phyloP scores from a whole-genome alignment of 768 basidiomycete species.

The Coprinopsis cinerea region DNA sequence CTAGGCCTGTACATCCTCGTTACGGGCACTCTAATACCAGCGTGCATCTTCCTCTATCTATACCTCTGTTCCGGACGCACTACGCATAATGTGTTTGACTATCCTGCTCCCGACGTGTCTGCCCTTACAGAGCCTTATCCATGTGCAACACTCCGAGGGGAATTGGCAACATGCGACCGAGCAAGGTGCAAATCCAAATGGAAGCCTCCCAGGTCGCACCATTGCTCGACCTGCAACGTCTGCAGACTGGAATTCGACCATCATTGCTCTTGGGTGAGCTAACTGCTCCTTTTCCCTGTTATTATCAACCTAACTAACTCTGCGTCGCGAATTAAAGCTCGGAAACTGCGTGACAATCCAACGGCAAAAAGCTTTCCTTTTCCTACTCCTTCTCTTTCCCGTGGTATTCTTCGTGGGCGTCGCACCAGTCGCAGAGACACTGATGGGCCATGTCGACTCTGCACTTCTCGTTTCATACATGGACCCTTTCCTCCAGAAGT shows the following conservation, averaged over 20 bases:
- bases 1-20: conserved; percentile 3
- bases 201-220: conserved; percentile 40
- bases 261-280: conserved; percentile 42
- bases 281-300: neutral
- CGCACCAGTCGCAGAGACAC: conserved; percentile 21
- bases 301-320: neutral
- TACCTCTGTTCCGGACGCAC: conserved; percentile 27
- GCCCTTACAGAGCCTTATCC: conserved; percentile 34
- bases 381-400: conserved; percentile 26
- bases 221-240: conserved; percentile 40
- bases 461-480: conserved; percentile 25
- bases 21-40: conserved; percentile 19
- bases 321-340: conserved; percentile 18
- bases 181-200: conserved; percentile 29
- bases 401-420: conserved; percentile 23
- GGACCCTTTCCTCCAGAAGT: conserved; percentile 21
- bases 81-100: conserved; percentile 26
- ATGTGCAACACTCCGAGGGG: conserved; percentile 27
- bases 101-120: conserved; percentile 26
- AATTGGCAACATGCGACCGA: conserved; percentile 29
- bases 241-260: conserved; percentile 41
- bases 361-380: conserved; percentile 32
- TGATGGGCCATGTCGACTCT: conserved; percentile 22
- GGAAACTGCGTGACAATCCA: conserved; percentile 37
- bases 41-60: conserved; percentile 26